Base-by-base conservation (phyloP, 441 rosid genomes). In the Eruca vesicaria region DNA sequence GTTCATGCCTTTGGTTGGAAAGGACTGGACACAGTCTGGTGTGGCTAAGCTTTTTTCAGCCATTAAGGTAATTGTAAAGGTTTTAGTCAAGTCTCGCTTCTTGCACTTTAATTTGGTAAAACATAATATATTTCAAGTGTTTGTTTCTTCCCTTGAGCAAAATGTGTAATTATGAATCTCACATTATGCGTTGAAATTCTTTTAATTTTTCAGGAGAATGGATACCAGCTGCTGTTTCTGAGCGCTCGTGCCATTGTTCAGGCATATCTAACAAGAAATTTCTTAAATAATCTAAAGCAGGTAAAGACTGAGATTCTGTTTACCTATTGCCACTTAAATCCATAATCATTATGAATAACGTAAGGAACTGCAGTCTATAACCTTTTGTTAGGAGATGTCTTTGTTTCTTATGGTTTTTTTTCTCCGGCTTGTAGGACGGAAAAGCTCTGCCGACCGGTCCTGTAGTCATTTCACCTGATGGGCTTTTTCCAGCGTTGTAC, bases 1-100 rank as follows among this genome's bases (percentile, higher is more conserved):
- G 80, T 87, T 93, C 79, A 93, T 93, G 98, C 98, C 98, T 80
- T 84, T 93, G 85, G 95, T 93, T 73, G 98, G 98, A 74, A 91
- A 84, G 78, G 98, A 93, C 73, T 93, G 98, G 98, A 84, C 98
- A 21, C 98, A 93, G 75, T 88, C 96, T 68, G 98, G 97, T 62
- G 98, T 93, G 61, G 93, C 98, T 74, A 85, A 80, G 80, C 96
- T 91, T 74, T 93, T 93, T 75, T 89, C 86, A 36, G 98, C 96
- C 21, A 93, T 93, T 63, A 86, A 93, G 97, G 98, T 91, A 71
- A 36, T 63, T 6, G 18, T 36, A 32, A 63, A 45, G 16, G 43
- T 16, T 68, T 7, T 68, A 62, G 56, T 23, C 71, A 50, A 41
- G 50, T 78, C 21, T 73, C 1, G 45, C 69, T 63, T 73, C 48